These are phyloP conservation scores for Durusdinium trenchii DNA, from an alignment of 73 alveolate species.

Conservation along the genomic window DNA sequence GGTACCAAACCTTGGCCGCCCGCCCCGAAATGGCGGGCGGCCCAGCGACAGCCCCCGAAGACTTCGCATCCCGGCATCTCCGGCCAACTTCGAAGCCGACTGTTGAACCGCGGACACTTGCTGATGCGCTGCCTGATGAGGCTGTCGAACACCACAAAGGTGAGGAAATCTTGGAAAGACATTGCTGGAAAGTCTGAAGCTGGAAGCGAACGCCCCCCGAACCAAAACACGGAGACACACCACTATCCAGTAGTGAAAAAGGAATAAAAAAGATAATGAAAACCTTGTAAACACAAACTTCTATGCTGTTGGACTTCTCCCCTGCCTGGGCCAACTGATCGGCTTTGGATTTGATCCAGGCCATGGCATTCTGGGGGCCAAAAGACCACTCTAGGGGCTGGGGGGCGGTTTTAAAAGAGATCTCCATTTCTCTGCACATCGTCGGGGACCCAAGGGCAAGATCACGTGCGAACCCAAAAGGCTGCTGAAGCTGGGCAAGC, in stretches of 20 bases:
- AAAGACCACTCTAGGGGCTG: too few species aligned
- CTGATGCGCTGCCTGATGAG: conserved; percentile 61
- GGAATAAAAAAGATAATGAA: not conserved
- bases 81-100: conserved; percentile 66
- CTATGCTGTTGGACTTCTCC: not conserved
- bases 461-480: too few species aligned
- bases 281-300: not conserved
- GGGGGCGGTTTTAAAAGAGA: too few species aligned
- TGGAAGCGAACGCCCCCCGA: not conserved
- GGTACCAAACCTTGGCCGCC: too few species aligned
- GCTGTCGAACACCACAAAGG: not conserved
- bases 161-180: not conserved
- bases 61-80: not conserved
- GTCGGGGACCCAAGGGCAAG: too few species aligned
- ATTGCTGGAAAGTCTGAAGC: too few species aligned
- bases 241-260: not conserved
- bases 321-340: conserved; percentile 83
- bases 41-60: not conserved
- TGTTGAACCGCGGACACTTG: conserved; percentile 81
- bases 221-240: not conserved
- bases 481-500: too few species aligned
- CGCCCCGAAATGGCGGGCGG: not conserved
- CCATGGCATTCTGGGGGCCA: too few species aligned
- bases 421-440: too few species aligned
- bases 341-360: conserved; percentile 79